Evolutionary conservation across 306 rosid species (phyloP), one percentile per base, ranked within the genome.

Genomic region (Corylus americana): DNA sequence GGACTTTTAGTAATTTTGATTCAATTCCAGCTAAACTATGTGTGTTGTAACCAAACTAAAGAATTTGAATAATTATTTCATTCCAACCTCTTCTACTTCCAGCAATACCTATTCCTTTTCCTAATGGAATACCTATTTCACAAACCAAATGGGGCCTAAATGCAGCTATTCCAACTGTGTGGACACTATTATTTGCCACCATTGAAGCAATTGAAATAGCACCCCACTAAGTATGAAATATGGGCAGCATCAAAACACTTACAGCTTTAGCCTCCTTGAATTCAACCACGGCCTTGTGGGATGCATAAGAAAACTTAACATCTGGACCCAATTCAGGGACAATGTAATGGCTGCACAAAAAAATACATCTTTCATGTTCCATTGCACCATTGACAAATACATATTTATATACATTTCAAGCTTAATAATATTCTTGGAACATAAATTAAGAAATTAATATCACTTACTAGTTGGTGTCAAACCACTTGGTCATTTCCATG

Each of bases 401-500:
- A 51, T 58, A 25, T 35, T 31, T 27, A 73, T 17, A 51, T 47
- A 25, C 55, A 29, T 37, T 35, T 14, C 47, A 64, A 64, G 42
- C 70, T 64, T 31, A 62, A 27, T 3, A 82, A 49, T 51, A 37
- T 75, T 14, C 49, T 53, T 11, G 54, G 57, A 73, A 54, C 50
- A 42, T 11, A 37, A 29, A 44, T n/a, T 66, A 18, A 42, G 70
- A 64, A 51, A 45, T 51, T 8, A 76, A 16, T 58, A 49, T 39
- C 31, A 91, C 98, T 85, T 78, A 89, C 88, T 86, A 85, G 85
- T 93, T 93, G 80, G 97, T 93, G 85, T 91, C 96, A 70, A 93
- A 89, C 96, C 96, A 93, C 88, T 93, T 91, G 84, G 96, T 91
- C 96, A 91, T 93, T 87, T 91, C 96, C 94, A 93, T 93, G 63